Evolutionary conservation across 1,284 basidiomycete species (phyloP).

Genomic region (Ceratobasidium sp.): DNA sequence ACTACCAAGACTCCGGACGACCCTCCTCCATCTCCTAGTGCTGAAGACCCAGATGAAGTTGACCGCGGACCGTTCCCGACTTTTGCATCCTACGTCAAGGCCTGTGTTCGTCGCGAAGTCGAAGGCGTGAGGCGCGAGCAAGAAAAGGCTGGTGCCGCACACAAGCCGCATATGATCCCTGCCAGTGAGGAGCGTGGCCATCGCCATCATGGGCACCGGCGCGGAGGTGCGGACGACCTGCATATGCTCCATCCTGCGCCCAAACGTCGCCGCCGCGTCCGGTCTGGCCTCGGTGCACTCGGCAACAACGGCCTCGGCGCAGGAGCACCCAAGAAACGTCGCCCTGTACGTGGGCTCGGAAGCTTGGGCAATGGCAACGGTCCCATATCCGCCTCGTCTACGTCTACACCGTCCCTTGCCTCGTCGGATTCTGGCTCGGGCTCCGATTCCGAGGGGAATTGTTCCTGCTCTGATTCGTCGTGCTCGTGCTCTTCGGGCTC

Average conservation of each 20-base stretch:
- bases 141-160: constrained; percentile 72
- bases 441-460: background rate
- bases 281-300: constrained; percentile 74
- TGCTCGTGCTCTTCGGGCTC: constrained; percentile 26
- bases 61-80: constrained; percentile 76
- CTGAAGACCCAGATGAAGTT: constrained; percentile 61
- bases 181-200: constrained; percentile 46
- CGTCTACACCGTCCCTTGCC: constrained; percentile 6
- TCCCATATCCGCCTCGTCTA: background rate
- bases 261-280: constrained; percentile 73
- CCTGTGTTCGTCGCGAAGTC: constrained; percentile 71
- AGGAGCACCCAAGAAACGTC: constrained; percentile 52
- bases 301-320: constrained; percentile 72
- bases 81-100: constrained; percentile 62
- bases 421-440: constrained; percentile 22
- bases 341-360: background rate
- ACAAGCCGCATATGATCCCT: constrained; percentile 76
- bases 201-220: background rate
- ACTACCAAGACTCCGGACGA: background rate
- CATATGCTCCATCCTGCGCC: background rate
- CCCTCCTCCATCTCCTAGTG: background rate
- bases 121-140: constrained; percentile 69
- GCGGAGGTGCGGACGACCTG: background rate
- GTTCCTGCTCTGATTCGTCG: constrained; percentile 23
- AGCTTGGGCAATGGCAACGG: constrained; percentile 21